Evolutionary conservation across 129 eudicot genomes (phyloP), one percentile per base, ranked within the genome.

Genomic region (Silybum marianum): DNA sequence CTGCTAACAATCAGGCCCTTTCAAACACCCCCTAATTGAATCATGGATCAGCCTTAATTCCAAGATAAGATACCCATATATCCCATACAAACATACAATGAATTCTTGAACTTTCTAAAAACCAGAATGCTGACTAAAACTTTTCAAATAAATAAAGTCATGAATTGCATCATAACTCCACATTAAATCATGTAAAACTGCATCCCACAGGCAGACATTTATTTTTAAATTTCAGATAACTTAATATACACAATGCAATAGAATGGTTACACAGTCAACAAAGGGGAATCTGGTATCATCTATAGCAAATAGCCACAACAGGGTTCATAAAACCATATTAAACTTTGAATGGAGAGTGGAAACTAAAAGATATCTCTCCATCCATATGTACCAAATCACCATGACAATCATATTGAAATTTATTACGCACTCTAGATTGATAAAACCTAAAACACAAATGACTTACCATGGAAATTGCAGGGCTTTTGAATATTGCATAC

Each of bases 371-470:
- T 78, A 86, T 78, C 88, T 81, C 85, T 74, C 40, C 34, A 66
- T 84, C 85, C 82, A 82, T 63, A 77, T 77, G 80, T 85, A 84
- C 89, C 80, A 77, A 77, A 85, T 22, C 74, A 80, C 69, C 80
- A 73, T 82, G 77, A 73, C 82, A 81, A 83, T 81, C 77, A 76
- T 23, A 85, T 24, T 74, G 82, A 70, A 58, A 84, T 86, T 89
- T 91, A 89, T 89, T 89, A 73, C 4, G 60, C 72, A 76, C 67
- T 11, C 46, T 69, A 83, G 84, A 83, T 18, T 8, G 42, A 76
- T 62, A 77, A 77, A 58, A 60, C 25, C 78, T 76, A 76, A 81
- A 60, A 75, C 54, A 72, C 58, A 51, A 22, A 71, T 44, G 30
- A 69, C 16, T 65, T 46, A 77, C 48, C 81, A 32, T 46, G 22